Percentiles rank a stretch among this genome's conserved stretches.
Evolutionary conservation across 495 filamentous ascomycete genomes (phyloP).

Genomic region (Penicillium canariense): DNA sequence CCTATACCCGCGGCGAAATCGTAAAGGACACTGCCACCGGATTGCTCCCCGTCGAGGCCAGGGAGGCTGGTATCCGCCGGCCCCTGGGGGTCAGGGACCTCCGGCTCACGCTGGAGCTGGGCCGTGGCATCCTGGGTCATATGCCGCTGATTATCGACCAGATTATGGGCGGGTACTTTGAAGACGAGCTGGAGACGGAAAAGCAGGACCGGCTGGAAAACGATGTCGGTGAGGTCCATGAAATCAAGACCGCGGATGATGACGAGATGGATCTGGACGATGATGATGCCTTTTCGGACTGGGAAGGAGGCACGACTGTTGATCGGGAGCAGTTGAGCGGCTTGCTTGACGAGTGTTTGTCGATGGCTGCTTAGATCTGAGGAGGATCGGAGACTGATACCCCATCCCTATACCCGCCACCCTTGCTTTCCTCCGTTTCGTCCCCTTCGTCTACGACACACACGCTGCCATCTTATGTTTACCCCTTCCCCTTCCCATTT

Average conservation of each 20-base stretch:
- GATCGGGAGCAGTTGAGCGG: conserved; percentile 64
- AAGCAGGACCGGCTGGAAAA: conserved; percentile 48
- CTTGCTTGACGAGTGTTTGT: conserved; percentile 64
- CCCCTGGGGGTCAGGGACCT: conserved; percentile 78
- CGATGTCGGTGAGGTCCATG: conserved; percentile 16
- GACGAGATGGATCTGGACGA: conserved; percentile 67
- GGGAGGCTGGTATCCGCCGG: conserved; percentile 61
- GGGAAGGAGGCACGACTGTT: conserved; percentile 66
- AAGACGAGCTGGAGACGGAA: conserved; percentile 68
- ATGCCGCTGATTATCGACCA: conserved; percentile 72
- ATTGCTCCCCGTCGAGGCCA: conserved; percentile 72
- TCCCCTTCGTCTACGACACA: background rate
- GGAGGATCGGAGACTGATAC: conserved; percentile 16
- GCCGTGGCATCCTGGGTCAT: conserved; percentile 69
- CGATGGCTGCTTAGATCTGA: conserved; percentile 40
- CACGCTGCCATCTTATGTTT: conserved; percentile 11
- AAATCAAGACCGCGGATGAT: conserved; percentile 38
- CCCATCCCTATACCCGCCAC: background rate
- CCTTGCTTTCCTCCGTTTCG: conserved; percentile 2
- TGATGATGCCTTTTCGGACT: conserved; percentile 50
- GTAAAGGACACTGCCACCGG: conserved; percentile 61
- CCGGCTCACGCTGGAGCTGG: conserved; percentile 68
- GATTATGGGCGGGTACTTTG: conserved; percentile 69
- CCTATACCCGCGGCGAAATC: conserved; percentile 63
- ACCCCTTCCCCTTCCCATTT: conserved; percentile 4